Percentiles rank a stretch among this genome's conserved stretches.
These are phyloP conservation scores for Arthrinium puccinioides DNA, from an alignment of 2,329 filamentous ascomycete species.

Conservation along the genomic window DNA sequence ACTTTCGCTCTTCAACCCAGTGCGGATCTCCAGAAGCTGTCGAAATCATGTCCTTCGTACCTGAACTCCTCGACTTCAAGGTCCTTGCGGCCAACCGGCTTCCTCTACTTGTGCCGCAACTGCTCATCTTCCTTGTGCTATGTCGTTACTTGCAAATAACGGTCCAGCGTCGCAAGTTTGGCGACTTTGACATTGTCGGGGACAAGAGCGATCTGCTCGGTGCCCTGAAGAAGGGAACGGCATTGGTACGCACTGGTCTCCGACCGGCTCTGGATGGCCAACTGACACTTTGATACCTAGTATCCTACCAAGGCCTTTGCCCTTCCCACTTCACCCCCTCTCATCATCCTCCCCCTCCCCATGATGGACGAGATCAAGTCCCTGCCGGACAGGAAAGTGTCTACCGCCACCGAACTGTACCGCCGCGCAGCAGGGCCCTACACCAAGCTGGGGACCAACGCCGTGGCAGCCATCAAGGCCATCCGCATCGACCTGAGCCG, in stretches of 20 bases:
- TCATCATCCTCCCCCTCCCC: neutral
- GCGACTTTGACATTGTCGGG: neutral
- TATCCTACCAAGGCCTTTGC: neutral
- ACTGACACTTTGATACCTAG: neutral
- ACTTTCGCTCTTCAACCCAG: too few species aligned
- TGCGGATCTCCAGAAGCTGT: too few species aligned
- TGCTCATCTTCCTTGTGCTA: too few species aligned
- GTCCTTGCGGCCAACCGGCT: too few species aligned
- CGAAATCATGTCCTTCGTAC: too few species aligned
- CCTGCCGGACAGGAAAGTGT: neutral
- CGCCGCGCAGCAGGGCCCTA: slow-evolving; percentile 18
- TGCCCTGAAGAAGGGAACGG: neutral
- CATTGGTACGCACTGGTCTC: neutral
- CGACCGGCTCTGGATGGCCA: neutral
- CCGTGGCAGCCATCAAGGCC: neutral
- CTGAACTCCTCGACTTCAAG: too few species aligned
- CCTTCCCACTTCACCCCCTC: neutral
- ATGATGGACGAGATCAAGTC: slow-evolving; percentile 1
- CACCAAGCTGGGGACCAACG: slow-evolving; percentile 49
- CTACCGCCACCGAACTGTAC: slow-evolving; percentile 27
- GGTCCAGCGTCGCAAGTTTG: neutral
- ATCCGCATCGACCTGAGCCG: neutral
- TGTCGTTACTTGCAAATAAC: too few species aligned
- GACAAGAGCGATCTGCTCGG: neutral
- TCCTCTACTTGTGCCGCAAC: too few species aligned